phyloP scores from a whole-genome alignment of 352 stramenopile genomes.

The Phytopythium cucurbitacearum region DNA sequence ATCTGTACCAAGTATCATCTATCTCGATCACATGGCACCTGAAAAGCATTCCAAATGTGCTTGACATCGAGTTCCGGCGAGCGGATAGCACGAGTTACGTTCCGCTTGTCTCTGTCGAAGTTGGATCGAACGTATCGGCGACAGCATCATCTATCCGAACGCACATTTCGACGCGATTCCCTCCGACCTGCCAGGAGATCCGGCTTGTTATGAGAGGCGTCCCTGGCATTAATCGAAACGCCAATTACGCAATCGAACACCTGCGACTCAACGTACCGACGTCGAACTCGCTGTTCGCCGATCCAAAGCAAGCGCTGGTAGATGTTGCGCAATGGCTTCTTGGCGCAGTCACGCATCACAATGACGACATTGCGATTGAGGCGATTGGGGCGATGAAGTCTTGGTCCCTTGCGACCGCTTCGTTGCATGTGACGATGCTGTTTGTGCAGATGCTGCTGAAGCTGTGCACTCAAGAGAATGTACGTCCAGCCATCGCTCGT shows the following conservation, averaged over 20 bases:
- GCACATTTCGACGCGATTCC: slow-evolving; percentile 38
- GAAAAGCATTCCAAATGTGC: slow-evolving; percentile 49
- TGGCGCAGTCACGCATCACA: slow-evolving; percentile 29
- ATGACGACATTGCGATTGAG: slow-evolving; percentile 59
- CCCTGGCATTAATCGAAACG: slow-evolving; percentile 57
- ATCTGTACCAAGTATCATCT: slow-evolving; percentile 47
- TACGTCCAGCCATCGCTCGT: slow-evolving; percentile 11
- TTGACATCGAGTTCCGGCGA: slow-evolving; percentile 53
- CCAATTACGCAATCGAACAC: slow-evolving; percentile 64
- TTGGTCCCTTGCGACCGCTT: slow-evolving; percentile 78
- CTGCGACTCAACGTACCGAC: slow-evolving; percentile 58
- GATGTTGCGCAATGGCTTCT: slow-evolving; percentile 67
- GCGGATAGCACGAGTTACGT: slow-evolving; percentile 33
- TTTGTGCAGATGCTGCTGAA: slow-evolving; percentile 68
- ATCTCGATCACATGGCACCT: slow-evolving; percentile 69
- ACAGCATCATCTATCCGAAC: slow-evolving; percentile 17
- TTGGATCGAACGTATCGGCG: slow-evolving; percentile 13
- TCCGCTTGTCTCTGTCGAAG: slow-evolving; percentile 16
- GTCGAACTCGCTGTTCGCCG: slow-evolving; percentile 49
- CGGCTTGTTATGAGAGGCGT: slow-evolving; percentile 66
- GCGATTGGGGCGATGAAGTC: slow-evolving; percentile 54
- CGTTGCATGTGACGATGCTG: slow-evolving; percentile 60
- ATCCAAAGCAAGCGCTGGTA: slow-evolving; percentile 48
- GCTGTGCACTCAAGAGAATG: slow-evolving; percentile 9
- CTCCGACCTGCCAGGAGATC: slow-evolving; percentile 33